phyloP scores from a whole-genome alignment of 495 filamentous ascomycete species.

The Penicillium diatomitis region DNA sequence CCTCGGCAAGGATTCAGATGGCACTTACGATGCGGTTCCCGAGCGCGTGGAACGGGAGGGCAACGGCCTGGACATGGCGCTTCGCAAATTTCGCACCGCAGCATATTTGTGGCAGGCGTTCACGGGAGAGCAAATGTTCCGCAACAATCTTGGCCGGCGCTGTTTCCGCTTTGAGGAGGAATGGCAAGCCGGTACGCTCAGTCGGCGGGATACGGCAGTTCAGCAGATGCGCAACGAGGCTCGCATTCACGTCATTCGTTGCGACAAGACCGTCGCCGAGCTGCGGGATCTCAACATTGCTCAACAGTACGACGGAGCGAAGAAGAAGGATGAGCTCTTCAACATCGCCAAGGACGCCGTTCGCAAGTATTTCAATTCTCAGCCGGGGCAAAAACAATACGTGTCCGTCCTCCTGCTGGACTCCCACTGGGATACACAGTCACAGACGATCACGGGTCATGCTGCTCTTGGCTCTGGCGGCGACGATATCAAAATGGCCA shows the following conservation, averaged over 20 bases:
- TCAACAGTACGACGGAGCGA: conserved; percentile 67
- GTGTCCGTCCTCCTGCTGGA: conserved; percentile 79
- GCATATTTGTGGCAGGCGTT: conserved; percentile 95
- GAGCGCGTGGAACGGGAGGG: conserved; percentile 68
- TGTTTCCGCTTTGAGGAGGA: conserved; percentile 88
- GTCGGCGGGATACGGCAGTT: conserved; percentile 54
- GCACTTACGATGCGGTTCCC: conserved; percentile 73
- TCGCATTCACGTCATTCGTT: conserved; percentile 73
- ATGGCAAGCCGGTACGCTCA: conserved; percentile 75
- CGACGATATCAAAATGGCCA: conserved; percentile 67
- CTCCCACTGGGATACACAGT: conserved; percentile 70
- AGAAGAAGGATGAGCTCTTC: conserved; percentile 61
- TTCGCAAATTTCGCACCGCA: conserved; percentile 81
- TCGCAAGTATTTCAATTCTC: conserved; percentile 59
- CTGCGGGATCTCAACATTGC: conserved; percentile 67
- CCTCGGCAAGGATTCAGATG: conserved; percentile 79
- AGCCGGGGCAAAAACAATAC: conserved; percentile 70
- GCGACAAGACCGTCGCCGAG: conserved; percentile 75
- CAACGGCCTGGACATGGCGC: conserved; percentile 66
- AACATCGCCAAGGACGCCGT: conserved; percentile 68
- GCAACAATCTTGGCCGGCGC: conserved; percentile 72
- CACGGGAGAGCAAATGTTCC: conserved; percentile 89
- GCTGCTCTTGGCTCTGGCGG: conserved; percentile 64
- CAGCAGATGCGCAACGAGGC: conserved; percentile 80
- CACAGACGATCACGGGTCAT: conserved; percentile 66